Percentiles rank a stretch among this genome's conserved stretches.
phyloP scores from a whole-genome alignment of 176 grass and related monocot species.

The Ampelocalamus luodianensis region DNA sequence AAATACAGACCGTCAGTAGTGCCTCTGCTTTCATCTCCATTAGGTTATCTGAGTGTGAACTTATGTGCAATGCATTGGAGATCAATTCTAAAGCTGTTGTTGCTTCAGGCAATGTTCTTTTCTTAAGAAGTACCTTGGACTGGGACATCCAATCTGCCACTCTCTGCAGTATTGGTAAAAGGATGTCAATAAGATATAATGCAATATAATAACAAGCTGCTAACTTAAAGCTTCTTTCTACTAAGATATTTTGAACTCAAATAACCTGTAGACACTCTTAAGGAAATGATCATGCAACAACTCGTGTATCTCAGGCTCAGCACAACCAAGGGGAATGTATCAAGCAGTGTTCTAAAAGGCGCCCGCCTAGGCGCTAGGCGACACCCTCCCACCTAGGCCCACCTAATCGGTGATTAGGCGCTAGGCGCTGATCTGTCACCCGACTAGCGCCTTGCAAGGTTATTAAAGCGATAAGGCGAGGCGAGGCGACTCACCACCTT shows the following conservation, averaged over 20 bases:
- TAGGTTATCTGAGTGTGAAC: slow-evolving; percentile 74
- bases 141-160: slow-evolving; percentile 67
- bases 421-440: no score
- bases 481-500: no score
- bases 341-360: background rate
- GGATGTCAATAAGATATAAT: slow-evolving; percentile 14
- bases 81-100: slow-evolving; percentile 71
- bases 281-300: slow-evolving; percentile 13
- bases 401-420: no score
- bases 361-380: no score
- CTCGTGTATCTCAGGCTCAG: slow-evolving; percentile 23
- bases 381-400: no score
- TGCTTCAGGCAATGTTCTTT: slow-evolving; percentile 76
- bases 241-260: background rate
- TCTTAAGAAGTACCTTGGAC: slow-evolving; percentile 70
- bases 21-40: slow-evolving; percentile 91
- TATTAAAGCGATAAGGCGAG: no score
- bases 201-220: slow-evolving; percentile 20
- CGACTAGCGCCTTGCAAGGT: no score
- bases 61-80: slow-evolving; percentile 76
- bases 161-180: slow-evolving; percentile 52
- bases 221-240: slow-evolving; percentile 26
- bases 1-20: slow-evolving; percentile 72
- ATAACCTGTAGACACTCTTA: slow-evolving; percentile 7
- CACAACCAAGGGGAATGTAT: slow-evolving; percentile 25